These are phyloP conservation scores for Hura crepitans DNA, from an alignment of 441 rosid genomes.

Conservation along the genomic window DNA sequence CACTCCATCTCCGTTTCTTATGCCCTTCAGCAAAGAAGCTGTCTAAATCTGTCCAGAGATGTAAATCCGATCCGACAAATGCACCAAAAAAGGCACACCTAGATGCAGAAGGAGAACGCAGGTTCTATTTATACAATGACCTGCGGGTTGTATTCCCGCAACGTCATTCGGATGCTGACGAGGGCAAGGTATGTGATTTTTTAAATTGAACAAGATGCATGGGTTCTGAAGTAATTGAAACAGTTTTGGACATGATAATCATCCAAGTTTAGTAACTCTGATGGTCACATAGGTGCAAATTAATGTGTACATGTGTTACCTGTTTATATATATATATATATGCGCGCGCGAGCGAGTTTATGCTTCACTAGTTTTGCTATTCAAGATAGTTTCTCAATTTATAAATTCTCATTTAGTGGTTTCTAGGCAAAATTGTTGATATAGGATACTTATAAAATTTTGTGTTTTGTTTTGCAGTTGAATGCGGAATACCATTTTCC, in stretches of 20 bases:
- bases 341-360: no score
- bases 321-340: no score
- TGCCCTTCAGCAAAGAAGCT: conserved; percentile 62
- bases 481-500: conserved; percentile 89
- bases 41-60: conserved; percentile 46
- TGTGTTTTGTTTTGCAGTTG: conserved; percentile 50
- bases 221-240: not conserved
- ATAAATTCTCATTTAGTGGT: no score
- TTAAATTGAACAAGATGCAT: not conserved
- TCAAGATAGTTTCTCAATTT: no score
- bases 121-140: conserved; percentile 86
- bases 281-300: not conserved
- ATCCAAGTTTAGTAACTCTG: not conserved
- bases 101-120: conserved; percentile 50
- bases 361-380: no score
- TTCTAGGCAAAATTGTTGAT: no score
- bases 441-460: no score
- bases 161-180: conserved; percentile 91
- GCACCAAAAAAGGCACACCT: conserved; percentile 33
- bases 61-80: conserved; percentile 39
- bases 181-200: conserved; percentile 73
- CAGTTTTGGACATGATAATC: no score
- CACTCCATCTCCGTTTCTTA: conserved; percentile 81
- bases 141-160: conserved; percentile 91
- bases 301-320: no score